phyloP scores from a whole-genome alignment of 2,329 filamentous ascomycete genomes.

The Arachnopeziza araneosa region DNA sequence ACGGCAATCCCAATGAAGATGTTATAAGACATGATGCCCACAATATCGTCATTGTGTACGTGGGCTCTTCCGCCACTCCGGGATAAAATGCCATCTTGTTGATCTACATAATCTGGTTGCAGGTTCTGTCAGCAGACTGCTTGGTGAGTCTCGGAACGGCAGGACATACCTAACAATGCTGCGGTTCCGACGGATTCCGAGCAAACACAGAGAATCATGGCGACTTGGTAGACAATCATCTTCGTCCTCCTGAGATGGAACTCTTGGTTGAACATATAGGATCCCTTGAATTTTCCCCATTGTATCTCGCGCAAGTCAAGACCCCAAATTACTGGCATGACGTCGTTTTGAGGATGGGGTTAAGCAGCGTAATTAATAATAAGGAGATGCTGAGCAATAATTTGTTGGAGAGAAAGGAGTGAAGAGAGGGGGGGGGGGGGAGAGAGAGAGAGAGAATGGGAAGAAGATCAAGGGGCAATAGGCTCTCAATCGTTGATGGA shows the following conservation, averaged over 20 bases:
- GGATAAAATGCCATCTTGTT: constrained; percentile 42
- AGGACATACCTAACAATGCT: constrained; percentile 42
- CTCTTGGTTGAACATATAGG: constrained; percentile 51
- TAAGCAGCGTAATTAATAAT: neutral
- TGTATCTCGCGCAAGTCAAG: constrained; percentile 51
- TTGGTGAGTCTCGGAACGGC: neutral
- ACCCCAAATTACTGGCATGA: constrained; percentile 49
- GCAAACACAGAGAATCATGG: constrained; percentile 52
- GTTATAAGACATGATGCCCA: constrained; percentile 51
- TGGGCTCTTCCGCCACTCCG: constrained; percentile 33
- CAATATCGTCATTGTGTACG: constrained; percentile 49
- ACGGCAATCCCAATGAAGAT: constrained; percentile 53
- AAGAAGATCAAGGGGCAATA: neutral
- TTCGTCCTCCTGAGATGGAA: constrained; percentile 52
- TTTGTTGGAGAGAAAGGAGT: neutral
- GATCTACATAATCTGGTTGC: constrained; percentile 45
- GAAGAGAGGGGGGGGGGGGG: neutral
- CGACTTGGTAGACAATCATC: constrained; percentile 54
- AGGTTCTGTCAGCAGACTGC: neutral
- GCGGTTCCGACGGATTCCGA: constrained; percentile 52
- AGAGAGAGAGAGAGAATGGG: no score
- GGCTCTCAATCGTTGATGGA: neutral
- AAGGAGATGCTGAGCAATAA: neutral
- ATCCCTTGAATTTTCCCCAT: constrained; percentile 51
- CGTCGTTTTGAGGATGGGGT: neutral